These are phyloP conservation scores for Tolypocladium sp. DNA, from an alignment of 2,329 filamentous ascomycete species.

Conservation along the genomic window DNA sequence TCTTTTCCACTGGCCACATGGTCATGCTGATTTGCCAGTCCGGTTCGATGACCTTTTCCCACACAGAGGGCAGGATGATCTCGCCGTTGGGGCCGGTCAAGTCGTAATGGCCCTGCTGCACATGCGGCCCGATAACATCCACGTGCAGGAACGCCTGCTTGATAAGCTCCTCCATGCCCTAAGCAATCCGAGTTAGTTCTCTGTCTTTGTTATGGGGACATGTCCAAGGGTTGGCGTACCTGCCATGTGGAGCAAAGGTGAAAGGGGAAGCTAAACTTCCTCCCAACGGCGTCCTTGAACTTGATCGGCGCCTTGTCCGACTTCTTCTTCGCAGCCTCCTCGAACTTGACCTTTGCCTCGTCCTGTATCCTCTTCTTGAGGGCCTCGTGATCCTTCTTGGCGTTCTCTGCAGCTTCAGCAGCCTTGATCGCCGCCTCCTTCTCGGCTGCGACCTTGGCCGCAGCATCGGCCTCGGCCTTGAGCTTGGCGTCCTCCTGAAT, in stretches of 20 bases:
- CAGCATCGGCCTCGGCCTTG: conserved; percentile 28
- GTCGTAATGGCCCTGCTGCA: conserved; percentile 72
- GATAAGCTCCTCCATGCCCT: conserved; percentile 83
- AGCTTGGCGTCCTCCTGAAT: conserved; percentile 28
- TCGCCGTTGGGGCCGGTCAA: conserved; percentile 70
- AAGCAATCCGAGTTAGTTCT: conserved; percentile 5
- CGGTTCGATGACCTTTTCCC: conserved; percentile 73
- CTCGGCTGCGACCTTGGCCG: conserved; percentile 29
- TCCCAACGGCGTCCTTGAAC: conserved; percentile 84
- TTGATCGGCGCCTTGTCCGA: conserved; percentile 67
- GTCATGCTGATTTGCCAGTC: conserved; percentile 49
- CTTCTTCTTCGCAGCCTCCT: conserved; percentile 38
- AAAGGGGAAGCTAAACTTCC: conserved; percentile 90
- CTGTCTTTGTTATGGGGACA: not conserved
- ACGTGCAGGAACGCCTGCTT: conserved; percentile 77
- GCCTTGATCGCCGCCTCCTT: conserved; percentile 30
- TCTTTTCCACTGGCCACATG: conserved; percentile 49
- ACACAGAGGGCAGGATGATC: conserved; percentile 69
- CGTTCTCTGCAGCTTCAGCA: conserved; percentile 32
- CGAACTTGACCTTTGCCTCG: conserved; percentile 38
- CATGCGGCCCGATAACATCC: conserved; percentile 65
- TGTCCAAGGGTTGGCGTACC: conserved; percentile 39
- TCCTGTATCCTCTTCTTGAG: conserved; percentile 48
- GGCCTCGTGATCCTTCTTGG: conserved; percentile 51
- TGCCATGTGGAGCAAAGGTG: conserved; percentile 76